phyloP scores from a whole-genome alignment of 176 grass and related monocot genomes.

The Musa schizocarpa region DNA sequence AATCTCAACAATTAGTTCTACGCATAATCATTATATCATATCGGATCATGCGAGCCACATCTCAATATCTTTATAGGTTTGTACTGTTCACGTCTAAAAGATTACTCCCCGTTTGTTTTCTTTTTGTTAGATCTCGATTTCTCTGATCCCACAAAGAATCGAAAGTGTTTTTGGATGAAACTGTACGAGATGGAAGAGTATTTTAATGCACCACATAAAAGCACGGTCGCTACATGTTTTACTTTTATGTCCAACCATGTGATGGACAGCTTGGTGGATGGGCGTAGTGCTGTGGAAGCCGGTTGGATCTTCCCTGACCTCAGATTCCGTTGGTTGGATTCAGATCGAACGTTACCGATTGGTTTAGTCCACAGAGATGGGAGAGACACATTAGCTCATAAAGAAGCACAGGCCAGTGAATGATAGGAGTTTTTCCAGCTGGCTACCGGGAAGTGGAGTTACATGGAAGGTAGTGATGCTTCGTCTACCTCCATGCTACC shows the following conservation, averaged over 20 bases:
- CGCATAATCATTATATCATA: not conserved
- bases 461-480: not conserved
- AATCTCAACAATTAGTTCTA: no score
- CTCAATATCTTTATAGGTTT: not conserved
- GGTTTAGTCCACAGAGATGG: not conserved
- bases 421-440: not conserved
- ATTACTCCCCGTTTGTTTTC: not conserved
- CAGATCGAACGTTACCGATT: not conserved
- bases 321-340: not conserved
- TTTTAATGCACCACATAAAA: not conserved
- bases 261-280: not conserved
- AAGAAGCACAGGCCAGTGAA: not conserved
- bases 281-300: not conserved
- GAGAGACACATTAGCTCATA: not conserved
- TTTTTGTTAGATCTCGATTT: no score
- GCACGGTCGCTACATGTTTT: not conserved
- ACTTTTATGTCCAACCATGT: not conserved
- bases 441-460: not conserved
- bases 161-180: not conserved
- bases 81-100: no score
- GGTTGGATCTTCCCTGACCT: not conserved
- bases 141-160: not conserved
- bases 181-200: not conserved
- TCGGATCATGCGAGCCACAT: not conserved
- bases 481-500: not conserved